A percentile compares a stretch with the other conserved stretches of the same genome.
These are phyloP conservation scores for Juncus inflexus DNA, from an alignment of 176 grass and related monocot genomes.

Conservation along the genomic window DNA sequence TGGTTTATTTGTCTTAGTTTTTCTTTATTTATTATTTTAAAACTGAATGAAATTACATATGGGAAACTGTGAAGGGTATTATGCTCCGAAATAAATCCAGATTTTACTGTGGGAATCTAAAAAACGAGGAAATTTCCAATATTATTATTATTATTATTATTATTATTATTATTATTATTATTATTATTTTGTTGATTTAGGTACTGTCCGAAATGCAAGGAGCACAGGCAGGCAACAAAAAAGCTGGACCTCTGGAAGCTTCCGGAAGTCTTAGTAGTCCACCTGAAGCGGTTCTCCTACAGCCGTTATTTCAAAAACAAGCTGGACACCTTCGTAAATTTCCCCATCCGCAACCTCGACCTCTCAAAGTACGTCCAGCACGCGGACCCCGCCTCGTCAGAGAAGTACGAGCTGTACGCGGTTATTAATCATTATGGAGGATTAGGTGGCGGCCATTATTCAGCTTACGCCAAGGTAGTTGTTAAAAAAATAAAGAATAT, in stretches of 20 bases:
- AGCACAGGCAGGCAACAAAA: slow-evolving; percentile 95
- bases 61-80: no score
- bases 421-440: slow-evolving; percentile 96
- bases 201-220: slow-evolving; percentile 95
- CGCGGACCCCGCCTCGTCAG: slow-evolving; percentile 3
- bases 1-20: no score
- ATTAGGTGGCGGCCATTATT: slow-evolving; percentile 92
- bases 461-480: slow-evolving; percentile 85
- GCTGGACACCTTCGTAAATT: slow-evolving; percentile 95
- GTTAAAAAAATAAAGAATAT: neutral
- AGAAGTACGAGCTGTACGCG: slow-evolving; percentile 83
- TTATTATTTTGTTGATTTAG: slow-evolving; percentile 24
- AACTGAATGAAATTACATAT: no score
- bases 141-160: no score
- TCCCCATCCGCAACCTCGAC: slow-evolving; percentile 72
- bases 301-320: slow-evolving; percentile 96
- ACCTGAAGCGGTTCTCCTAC: slow-evolving; percentile 97
- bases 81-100: no score
- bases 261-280: slow-evolving; percentile 91
- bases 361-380: slow-evolving; percentile 66
- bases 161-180: no score
- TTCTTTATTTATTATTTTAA: no score
- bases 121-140: no score
- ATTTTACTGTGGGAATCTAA: no score
- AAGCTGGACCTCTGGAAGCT: slow-evolving; percentile 97